Conservation (phyloP, 371 early-diverging fungal genomes). For the Parasitella parasitica region DNA sequence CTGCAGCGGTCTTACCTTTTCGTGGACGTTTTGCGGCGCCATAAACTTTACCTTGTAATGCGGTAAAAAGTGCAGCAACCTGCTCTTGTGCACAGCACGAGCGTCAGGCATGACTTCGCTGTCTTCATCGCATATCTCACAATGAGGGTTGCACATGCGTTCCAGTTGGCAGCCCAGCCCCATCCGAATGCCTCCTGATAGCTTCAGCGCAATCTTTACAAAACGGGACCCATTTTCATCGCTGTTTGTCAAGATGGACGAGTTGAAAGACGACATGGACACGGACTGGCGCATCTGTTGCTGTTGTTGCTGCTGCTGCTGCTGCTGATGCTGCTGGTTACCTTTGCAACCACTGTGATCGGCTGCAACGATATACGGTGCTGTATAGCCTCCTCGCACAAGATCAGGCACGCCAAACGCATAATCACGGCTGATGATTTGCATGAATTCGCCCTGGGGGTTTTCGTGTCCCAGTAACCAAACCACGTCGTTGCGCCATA, state of each 20-base stretch:
- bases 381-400: conserved; percentile 8
- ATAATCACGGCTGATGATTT: conserved; percentile 35
- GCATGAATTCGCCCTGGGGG: conserved; percentile 33
- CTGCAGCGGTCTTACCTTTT: conserved; percentile 24
- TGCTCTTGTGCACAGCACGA: conserved; percentile 7
- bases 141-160: conserved; percentile 1
- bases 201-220: conserved; percentile 41
- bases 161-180: conserved; percentile 49
- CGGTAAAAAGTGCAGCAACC: conserved; percentile 26
- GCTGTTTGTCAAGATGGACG: neutral
- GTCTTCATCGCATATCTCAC: neutral
- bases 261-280: conserved; percentile 15
- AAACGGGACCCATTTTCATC: conserved; percentile 11
- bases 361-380: neutral
- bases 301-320: neutral
- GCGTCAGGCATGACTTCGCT: neutral
- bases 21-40: conserved; percentile 32
- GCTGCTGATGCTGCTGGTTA: neutral
- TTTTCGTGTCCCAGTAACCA: conserved; percentile 32
- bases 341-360: neutral
- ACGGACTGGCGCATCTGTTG: neutral
- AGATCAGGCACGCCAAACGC: conserved; percentile 39
- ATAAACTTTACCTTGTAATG: conserved; percentile 45
- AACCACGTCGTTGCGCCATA: conserved; percentile 32
- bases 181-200: conserved; percentile 49